A percentile compares a stretch with the other conserved stretches of the same genome.
These are phyloP conservation scores for Cylindrodendrum hubeiense DNA, from an alignment of 2,329 filamentous ascomycete genomes.

Conservation along the genomic window DNA sequence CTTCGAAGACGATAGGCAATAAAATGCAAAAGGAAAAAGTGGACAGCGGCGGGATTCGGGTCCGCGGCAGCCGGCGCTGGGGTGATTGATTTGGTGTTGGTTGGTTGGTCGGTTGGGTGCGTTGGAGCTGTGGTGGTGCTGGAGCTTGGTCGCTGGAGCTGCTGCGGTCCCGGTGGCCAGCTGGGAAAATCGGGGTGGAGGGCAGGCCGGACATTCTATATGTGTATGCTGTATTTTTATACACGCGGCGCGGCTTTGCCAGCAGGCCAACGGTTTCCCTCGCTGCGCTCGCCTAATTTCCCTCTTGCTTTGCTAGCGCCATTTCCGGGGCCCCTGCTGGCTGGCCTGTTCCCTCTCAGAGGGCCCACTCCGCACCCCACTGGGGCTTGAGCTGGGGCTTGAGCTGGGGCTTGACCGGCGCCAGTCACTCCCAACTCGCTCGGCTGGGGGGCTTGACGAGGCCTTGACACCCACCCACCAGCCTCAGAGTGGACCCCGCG, in stretches of 20 bases:
- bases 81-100: neutral
- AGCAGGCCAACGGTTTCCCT: constrained; percentile 51
- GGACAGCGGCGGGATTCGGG: constrained; percentile 11
- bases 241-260: constrained; percentile 51
- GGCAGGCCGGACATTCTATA: constrained; percentile 59
- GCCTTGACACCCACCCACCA: constrained; percentile 25
- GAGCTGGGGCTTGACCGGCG: constrained; percentile 24
- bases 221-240: constrained; percentile 61
- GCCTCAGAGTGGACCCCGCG: constrained; percentile 37
- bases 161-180: constrained; percentile 44
- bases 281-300: constrained; percentile 53
- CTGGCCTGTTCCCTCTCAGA: constrained; percentile 30
- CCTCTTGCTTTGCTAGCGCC: constrained; percentile 51
- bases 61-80: neutral
- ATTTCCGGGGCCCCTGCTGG: constrained; percentile 36
- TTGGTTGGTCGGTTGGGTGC: constrained; percentile 19
- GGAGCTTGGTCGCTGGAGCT: constrained; percentile 33
- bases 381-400: constrained; percentile 29
- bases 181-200: constrained; percentile 56
- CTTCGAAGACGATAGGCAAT: neutral
- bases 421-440: constrained; percentile 15
- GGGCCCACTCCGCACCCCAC: constrained; percentile 27
- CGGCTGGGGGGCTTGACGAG: constrained; percentile 14
- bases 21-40: constrained; percentile 28
- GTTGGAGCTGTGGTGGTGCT: constrained; percentile 33